These are phyloP conservation scores for Tephrocybe sp. DNA, from an alignment of 768 basidiomycete species.

Conservation along the genomic window DNA sequence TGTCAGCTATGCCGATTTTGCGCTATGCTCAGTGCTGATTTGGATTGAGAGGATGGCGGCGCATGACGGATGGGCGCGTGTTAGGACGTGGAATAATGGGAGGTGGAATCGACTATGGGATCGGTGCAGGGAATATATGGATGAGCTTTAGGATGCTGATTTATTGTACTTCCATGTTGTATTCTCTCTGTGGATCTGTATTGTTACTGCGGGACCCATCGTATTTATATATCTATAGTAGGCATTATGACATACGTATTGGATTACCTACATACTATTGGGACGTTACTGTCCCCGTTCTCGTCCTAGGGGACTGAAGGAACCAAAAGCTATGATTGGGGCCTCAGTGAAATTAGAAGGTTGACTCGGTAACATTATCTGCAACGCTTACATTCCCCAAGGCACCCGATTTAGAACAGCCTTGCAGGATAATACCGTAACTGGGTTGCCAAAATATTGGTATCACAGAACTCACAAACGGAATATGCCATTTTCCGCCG, in stretches of 20 bases:
- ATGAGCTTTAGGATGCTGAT: slow-evolving; percentile 43
- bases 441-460: neutral
- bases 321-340: too few relatives aligned
- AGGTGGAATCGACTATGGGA: slow-evolving; percentile 66
- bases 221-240: neutral
- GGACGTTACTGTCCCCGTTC: too few relatives aligned
- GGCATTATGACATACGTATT: neutral
- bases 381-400: slow-evolving; percentile 25
- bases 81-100: slow-evolving; percentile 70
- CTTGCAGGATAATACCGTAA: slow-evolving; percentile 5
- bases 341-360: too few relatives aligned
- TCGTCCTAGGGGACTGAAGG: too few relatives aligned
- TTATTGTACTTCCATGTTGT: neutral
- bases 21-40: slow-evolving; percentile 67
- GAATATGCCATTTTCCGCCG: slow-evolving; percentile 32
- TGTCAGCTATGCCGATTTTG: slow-evolving; percentile 73
- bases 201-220: too few relatives aligned
- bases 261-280: neutral
- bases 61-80: slow-evolving; percentile 71
- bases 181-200: neutral
- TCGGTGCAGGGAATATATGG: slow-evolving; percentile 66
- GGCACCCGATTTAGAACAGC: slow-evolving; percentile 25
- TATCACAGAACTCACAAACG: slow-evolving; percentile 22
- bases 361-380: too few relatives aligned
- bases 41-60: slow-evolving; percentile 75